Evolutionary conservation across 106 monocot genomes (phyloP).

Genomic region (Allium cepa): DNA sequence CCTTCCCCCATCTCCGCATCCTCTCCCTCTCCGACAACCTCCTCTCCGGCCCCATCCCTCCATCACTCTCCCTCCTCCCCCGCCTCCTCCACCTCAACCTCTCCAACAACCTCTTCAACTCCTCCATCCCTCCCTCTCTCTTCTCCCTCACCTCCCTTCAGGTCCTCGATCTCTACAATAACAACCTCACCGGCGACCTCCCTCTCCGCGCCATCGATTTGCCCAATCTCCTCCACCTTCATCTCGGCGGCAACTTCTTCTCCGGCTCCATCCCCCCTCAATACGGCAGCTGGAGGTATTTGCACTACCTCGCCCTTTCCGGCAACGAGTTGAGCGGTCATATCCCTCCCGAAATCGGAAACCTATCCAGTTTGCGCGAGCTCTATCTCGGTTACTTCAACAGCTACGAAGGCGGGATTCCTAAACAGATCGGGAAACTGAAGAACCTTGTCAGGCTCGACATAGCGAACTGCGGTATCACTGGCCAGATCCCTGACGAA

Average conservation of each 20-base stretch:
- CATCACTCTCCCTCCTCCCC: conserved; percentile 32
- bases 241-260: conserved; percentile 93
- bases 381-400: conserved; percentile 87
- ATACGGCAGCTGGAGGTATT: conserved; percentile 52
- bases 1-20: conserved; percentile 29
- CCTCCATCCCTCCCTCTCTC: conserved; percentile 41
- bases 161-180: conserved; percentile 86
- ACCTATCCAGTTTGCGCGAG: conserved; percentile 40
- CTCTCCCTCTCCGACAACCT: conserved; percentile 46
- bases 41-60: conserved; percentile 36
- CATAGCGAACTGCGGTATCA: conserved; percentile 70
- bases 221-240: conserved; percentile 50
- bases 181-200: conserved; percentile 74
- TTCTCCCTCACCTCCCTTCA: conserved; percentile 32
- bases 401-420: conserved; percentile 61
- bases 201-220: conserved; percentile 35
- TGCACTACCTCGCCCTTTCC: conserved; percentile 83
- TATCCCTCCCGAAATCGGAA: conserved; percentile 61
- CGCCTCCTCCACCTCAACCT: conserved; percentile 63
- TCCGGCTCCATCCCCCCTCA: conserved; percentile 50
- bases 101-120: conserved; percentile 78
- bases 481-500: conserved; percentile 63
- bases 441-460: conserved; percentile 53
- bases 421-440: conserved; percentile 61
- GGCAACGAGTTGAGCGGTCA: conserved; percentile 71